Percentiles rank a stretch among this genome's conserved stretches.
Evolutionary conservation across 768 basidiomycete species (phyloP).

Genomic region (Leccinellum albellum): DNA sequence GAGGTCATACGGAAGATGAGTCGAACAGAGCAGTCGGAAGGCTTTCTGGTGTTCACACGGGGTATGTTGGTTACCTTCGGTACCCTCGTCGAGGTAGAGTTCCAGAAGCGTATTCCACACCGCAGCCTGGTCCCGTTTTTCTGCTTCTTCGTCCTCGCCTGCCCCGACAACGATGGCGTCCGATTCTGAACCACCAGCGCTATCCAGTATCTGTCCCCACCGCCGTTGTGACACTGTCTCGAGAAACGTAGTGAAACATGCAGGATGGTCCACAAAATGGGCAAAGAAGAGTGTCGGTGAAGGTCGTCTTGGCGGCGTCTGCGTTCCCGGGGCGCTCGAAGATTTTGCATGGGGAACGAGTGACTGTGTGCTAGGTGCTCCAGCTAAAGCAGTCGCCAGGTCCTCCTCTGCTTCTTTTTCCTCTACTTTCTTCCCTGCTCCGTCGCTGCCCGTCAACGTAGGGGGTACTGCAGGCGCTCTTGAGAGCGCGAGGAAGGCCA

Average conservation of each 20-base stretch:
- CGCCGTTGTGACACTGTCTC: slow-evolving; percentile 78
- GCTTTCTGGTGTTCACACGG: slow-evolving; percentile 51
- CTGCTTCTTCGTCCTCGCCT: slow-evolving; percentile 44
- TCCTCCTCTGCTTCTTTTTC: slow-evolving; percentile 17
- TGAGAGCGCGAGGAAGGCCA: slow-evolving; percentile 77
- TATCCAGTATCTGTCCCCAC: slow-evolving; percentile 73
- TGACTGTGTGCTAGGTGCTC: slow-evolving; percentile 29
- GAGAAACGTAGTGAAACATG: slow-evolving; percentile 80
- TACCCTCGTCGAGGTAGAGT: slow-evolving; percentile 65
- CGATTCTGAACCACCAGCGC: slow-evolving; percentile 10
- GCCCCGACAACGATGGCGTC: slow-evolving; percentile 10
- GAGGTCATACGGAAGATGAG: slow-evolving; percentile 70
- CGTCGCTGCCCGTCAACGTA: slow-evolving; percentile 35
- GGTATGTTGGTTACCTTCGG: slow-evolving; percentile 20
- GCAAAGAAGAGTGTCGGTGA: slow-evolving; percentile 89
- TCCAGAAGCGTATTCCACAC: slow-evolving; percentile 97
- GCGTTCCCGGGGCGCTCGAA: slow-evolving; percentile 11
- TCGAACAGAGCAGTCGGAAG: slow-evolving; percentile 60
- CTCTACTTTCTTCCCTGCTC: slow-evolving; percentile 17
- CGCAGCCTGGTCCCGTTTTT: slow-evolving; percentile 69
- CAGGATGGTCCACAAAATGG: slow-evolving; percentile 88
- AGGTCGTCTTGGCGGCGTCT: slow-evolving; percentile 49
- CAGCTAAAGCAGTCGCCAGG: slow-evolving; percentile 8
- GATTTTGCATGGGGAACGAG: slow-evolving; percentile 6
- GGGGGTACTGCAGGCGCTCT: slow-evolving; percentile 45